These are phyloP conservation scores for Fragaria ananassa DNA, from an alignment of 306 rosid species.

Conservation along the genomic window DNA sequence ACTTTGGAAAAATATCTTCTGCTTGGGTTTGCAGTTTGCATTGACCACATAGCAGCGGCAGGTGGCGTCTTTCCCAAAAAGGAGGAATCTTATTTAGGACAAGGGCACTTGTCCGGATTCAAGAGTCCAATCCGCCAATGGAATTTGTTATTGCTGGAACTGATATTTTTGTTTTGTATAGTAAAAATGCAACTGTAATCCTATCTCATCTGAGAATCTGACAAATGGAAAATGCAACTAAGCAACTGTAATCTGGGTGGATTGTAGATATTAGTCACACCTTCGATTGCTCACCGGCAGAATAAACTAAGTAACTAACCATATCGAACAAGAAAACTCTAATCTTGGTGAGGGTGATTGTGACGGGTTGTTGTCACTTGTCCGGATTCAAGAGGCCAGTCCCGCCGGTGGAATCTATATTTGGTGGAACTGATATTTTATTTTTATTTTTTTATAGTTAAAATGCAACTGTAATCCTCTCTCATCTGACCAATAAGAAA, in stretches of 20 bases:
- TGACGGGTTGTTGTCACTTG: too few species aligned
- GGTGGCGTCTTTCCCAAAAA: background rate
- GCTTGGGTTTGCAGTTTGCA: background rate
- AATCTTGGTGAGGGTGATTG: too few species aligned
- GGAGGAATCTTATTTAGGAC: background rate
- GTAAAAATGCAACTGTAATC: too few species aligned
- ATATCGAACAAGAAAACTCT: too few species aligned
- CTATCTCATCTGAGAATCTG: too few species aligned
- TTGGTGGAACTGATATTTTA: background rate
- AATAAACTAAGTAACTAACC: too few species aligned
- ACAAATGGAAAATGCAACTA: too few species aligned
- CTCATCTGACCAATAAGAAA: background rate
- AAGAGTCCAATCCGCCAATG: background rate
- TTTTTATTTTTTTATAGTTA: background rate
- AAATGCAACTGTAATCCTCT: background rate
- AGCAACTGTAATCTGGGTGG: too few species aligned
- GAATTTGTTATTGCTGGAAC: background rate
- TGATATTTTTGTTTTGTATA: background rate
- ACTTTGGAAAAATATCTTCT: background rate
- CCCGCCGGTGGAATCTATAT: too few species aligned
- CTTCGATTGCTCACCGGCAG: too few species aligned
- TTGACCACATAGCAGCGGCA: background rate
- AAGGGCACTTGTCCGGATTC: background rate
- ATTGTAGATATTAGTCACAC: too few species aligned
- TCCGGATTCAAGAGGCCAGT: too few species aligned